These are phyloP conservation scores for Tuber melanosporum DNA, from an alignment of 495 filamentous ascomycete genomes.

Conservation along the genomic window DNA sequence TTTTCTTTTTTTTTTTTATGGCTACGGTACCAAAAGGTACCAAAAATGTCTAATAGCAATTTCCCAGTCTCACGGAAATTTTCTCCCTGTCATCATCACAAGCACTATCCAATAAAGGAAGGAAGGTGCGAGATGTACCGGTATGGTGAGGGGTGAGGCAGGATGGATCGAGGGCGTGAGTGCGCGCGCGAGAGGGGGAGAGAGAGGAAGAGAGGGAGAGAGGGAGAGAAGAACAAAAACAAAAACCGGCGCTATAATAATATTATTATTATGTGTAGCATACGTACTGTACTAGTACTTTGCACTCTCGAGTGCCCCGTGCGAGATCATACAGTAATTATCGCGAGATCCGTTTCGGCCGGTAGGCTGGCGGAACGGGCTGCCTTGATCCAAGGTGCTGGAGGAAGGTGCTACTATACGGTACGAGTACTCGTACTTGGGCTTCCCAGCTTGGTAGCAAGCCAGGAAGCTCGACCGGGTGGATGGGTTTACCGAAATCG, in stretches of 20 bases:
- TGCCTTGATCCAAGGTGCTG: background rate
- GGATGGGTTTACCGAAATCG: conserved; percentile 2
- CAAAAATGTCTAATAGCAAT: background rate
- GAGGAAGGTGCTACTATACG: no score
- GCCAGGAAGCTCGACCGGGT: background rate
- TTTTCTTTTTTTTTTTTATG: no score
- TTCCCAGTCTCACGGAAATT: background rate
- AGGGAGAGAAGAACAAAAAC: background rate
- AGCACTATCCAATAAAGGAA: background rate
- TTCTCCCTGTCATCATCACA: background rate
- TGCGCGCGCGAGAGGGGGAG: no score
- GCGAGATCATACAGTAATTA: background rate
- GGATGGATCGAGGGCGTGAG: no score
- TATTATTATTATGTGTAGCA: background rate
- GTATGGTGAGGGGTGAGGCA: no score
- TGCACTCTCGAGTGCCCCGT: background rate
- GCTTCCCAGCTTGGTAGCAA: background rate
- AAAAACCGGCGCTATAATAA: no score
- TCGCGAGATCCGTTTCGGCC: conserved; percentile 1
- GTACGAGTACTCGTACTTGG: no score
- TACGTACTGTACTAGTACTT: background rate
- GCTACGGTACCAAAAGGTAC: no score
- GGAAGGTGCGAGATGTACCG: background rate
- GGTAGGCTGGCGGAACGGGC: background rate
- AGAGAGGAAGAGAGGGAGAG: no score